Base-by-base conservation (phyloP, 2,329 filamentous ascomycete species). In the Alternaria gaisen region DNA sequence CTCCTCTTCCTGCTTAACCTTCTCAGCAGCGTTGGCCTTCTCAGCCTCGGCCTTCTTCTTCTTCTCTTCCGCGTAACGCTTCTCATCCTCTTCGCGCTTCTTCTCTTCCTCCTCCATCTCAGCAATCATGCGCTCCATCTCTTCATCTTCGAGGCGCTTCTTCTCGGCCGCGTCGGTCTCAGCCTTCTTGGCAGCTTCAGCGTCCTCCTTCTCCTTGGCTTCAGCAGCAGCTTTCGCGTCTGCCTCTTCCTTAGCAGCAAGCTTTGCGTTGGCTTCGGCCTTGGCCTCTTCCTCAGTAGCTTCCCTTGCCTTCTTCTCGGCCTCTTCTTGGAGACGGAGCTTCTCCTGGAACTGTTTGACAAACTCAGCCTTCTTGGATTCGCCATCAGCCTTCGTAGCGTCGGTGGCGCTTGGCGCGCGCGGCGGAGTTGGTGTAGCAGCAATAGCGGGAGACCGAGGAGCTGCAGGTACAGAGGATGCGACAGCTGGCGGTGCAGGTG, bases 51-150 rank as follows among this genome's bases (percentile, higher is more conserved):
- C 70, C 56, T 79, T 84, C 46, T 85, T 85, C 69, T 85, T 86
- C 81, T 89, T 90, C 78, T 92, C 90, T 74, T 93, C 91, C 1
- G 91, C 80, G 61, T 87, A 88, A 44, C 66, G 72, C 90, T 89
- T 84, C 89, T 90, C 80, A 91, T 90, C 85, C 76, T 92, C 91
- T 63, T 89, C 86, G 60, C 81, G 80, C 62, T 76, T 77, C 9
- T 70, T 71, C 65, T 81, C 79, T n/a, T 71, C 68, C 14, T 67
- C 80, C 63, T 84, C 82, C 81, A 83, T 82, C 78, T 93, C 91
- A 20, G 86, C 87, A 60, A 93, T 86, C 79, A 89, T 90, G 59
- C 84, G 84, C 74, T 83, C 81, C 32, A 82, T 78, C 10, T 83
- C 82, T 56, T 83, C 82, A 5, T 79, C 81, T 46, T 77, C 77